Evolutionary conservation across 306 rosid genomes (phyloP).

Genomic region (Castanea sativa): DNA sequence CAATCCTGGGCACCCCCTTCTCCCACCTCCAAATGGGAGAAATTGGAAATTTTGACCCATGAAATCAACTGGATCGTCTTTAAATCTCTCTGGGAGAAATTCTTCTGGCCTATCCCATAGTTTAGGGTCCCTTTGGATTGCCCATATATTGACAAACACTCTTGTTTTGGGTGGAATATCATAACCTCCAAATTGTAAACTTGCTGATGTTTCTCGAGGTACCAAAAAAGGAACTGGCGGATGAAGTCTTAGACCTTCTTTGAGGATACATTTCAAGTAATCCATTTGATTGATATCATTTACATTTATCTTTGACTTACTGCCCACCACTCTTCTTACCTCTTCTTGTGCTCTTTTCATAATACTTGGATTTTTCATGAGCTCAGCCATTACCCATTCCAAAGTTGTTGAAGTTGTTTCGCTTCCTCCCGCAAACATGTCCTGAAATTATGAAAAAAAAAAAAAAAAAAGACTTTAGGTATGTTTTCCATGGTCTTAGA

Average conservation of each 20-base stretch:
- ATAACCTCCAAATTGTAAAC: slow-evolving; percentile 13
- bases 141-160: slow-evolving; percentile 24
- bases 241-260: slow-evolving; percentile 33
- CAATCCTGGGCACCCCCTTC: background rate
- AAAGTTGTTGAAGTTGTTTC: slow-evolving; percentile 13
- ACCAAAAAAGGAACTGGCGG: slow-evolving; percentile 28
- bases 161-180: slow-evolving; percentile 20
- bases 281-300: slow-evolving; percentile 28
- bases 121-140: slow-evolving; percentile 33
- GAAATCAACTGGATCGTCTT: background rate
- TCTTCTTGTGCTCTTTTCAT: slow-evolving; percentile 39
- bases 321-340: slow-evolving; percentile 29
- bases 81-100: slow-evolving; percentile 36
- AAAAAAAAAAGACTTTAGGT: background rate
- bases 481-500: background rate
- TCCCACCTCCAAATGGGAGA: background rate
- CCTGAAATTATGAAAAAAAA: slow-evolving; percentile 8
- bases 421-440: slow-evolving; percentile 20
- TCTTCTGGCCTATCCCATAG: slow-evolving; percentile 31
- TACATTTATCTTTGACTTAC: slow-evolving; percentile 9
- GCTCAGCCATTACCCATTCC: slow-evolving; percentile 40
- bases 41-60: slow-evolving; percentile 13
- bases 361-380: slow-evolving; percentile 11
- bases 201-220: slow-evolving; percentile 19
- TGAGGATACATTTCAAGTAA: slow-evolving; percentile 29